Base-by-base conservation (phyloP, 2,329 filamentous ascomycete species). In the Colletotrichum eleusines region DNA sequence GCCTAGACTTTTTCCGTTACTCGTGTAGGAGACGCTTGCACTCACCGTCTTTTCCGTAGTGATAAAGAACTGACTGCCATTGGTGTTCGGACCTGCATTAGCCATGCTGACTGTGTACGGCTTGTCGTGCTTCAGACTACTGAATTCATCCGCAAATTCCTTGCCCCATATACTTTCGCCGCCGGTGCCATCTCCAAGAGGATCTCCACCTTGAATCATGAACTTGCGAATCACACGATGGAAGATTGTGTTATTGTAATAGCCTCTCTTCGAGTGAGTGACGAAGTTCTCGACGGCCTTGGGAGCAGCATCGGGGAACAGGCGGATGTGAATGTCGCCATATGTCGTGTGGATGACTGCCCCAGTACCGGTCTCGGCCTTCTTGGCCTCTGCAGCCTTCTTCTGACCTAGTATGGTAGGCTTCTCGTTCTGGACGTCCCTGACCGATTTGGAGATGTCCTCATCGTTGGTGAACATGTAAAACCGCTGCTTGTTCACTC, bases 161-260 rank as follows among this genome's bases (percentile, higher is more conserved):
- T 86, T 90, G n/a, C 94, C 94, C 94, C 94, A 97, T 76, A 97
- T 97, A 74, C 91, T 94, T 80, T 97, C 94, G 46, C 94, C 94
- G 54, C 94, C 94, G 0, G 94, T 97, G 5, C 94, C 94, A 77
- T 97, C 94, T 12, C 94, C 94, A 1, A 96, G 82, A 0, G 94
- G 94, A 78, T 97, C 94, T 61, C 94, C 94, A 65, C 87, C 84
- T 78, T 94, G 94, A 72, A 99, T 97, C 97, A 99, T 99, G 83
- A 99, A 99, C 78, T 98, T 98, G 72, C 93, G 90, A 76, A 99
- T 99, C 8, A 99, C 92, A 42, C 96, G 92, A 81, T 99, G 96
- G 86, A 99, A 99, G 75, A 98, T 95, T 42, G 95, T 95, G 81
- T 94, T 94, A 84, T 99, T 98, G 85, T 99, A 99, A 81, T 99